Percentiles rank a stretch among this genome's conserved stretches.
phyloP scores from a whole-genome alignment of 768 basidiomycete genomes.

The Cyclocybe aegerita region DNA sequence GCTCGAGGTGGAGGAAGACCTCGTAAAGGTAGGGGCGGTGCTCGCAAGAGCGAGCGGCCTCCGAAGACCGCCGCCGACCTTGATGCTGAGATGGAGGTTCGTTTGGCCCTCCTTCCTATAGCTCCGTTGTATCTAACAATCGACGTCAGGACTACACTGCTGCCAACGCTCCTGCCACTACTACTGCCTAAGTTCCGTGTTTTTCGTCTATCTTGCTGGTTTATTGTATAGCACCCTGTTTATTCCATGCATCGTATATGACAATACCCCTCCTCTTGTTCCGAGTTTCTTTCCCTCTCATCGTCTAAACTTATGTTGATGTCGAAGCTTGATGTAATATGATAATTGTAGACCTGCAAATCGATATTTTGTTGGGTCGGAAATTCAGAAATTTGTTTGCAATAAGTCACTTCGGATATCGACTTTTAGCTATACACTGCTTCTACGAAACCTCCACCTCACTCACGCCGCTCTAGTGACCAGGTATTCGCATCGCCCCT shows the following conservation, averaged over 20 bases:
- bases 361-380: not conserved
- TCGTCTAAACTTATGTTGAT: conserved; percentile 1
- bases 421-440: no score
- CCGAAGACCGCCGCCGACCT: conserved; percentile 86
- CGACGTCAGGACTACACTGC: conserved; percentile 64
- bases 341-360: conserved; percentile 14
- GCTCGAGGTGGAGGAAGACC: conserved; percentile 48
- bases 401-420: no score
- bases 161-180: conserved; percentile 48
- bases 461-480: no score
- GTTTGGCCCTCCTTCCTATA: conserved; percentile 5
- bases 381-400: no score
- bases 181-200: conserved; percentile 26
- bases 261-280: conserved; percentile 14
- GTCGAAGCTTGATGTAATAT: conserved; percentile 16
- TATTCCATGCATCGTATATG: conserved; percentile 7
- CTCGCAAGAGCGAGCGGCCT: conserved; percentile 59
- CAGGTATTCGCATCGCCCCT: no score
- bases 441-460: no score
- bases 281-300: conserved; percentile 6
- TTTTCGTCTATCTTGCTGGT: conserved; percentile 10
- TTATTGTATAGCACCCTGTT: conserved; percentile 14
- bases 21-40: conserved; percentile 38
- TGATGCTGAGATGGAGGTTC: conserved; percentile 97
- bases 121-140: not conserved